Evolutionary conservation across 495 filamentous ascomycete species (phyloP).

Genomic region (Diplogelasinospora grovesii): DNA sequence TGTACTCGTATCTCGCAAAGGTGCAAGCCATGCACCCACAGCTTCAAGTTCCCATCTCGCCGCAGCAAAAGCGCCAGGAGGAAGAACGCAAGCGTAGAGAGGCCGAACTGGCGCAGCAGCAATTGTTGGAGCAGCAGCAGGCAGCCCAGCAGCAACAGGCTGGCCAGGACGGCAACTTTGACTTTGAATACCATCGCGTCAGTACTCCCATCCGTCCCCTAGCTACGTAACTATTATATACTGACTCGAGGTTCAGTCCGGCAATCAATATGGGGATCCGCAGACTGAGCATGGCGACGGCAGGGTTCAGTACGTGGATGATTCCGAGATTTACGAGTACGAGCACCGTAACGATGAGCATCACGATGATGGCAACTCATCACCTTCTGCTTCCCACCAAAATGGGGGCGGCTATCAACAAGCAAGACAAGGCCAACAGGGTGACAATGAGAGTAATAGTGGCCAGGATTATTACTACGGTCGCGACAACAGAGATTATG

Average conservation of each 20-base stretch:
- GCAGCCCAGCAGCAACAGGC: slow-evolving; percentile 41
- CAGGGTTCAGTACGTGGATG: slow-evolving; percentile 37
- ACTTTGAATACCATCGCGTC: slow-evolving; percentile 49
- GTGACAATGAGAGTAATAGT: neutral
- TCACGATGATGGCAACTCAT: slow-evolving; percentile 9
- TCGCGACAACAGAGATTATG: slow-evolving; percentile 8
- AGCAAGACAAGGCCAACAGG: slow-evolving; percentile 8
- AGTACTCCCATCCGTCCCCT: slow-evolving; percentile 15
- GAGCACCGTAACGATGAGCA: slow-evolving; percentile 31
- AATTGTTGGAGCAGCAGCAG: slow-evolving; percentile 30
- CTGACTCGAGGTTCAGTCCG: slow-evolving; percentile 26
- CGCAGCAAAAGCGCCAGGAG: slow-evolving; percentile 54
- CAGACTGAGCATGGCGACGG: slow-evolving; percentile 26
- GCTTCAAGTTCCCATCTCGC: slow-evolving; percentile 66
- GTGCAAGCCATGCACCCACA: slow-evolving; percentile 98
- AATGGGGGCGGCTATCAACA: slow-evolving; percentile 7
- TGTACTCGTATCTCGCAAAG: slow-evolving; percentile 99
- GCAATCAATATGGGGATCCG: slow-evolving; percentile 37
- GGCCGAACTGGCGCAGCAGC: slow-evolving; percentile 49
- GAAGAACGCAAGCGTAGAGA: slow-evolving; percentile 60
- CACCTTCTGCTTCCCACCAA: slow-evolving; percentile 8
- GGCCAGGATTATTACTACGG: slow-evolving; percentile 15
- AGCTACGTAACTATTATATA: neutral
- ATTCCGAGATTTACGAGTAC: slow-evolving; percentile 44
- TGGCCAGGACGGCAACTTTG: slow-evolving; percentile 32